These are phyloP conservation scores for Galerina sulciceps DNA, from an alignment of 768 basidiomycete genomes.

Conservation along the genomic window DNA sequence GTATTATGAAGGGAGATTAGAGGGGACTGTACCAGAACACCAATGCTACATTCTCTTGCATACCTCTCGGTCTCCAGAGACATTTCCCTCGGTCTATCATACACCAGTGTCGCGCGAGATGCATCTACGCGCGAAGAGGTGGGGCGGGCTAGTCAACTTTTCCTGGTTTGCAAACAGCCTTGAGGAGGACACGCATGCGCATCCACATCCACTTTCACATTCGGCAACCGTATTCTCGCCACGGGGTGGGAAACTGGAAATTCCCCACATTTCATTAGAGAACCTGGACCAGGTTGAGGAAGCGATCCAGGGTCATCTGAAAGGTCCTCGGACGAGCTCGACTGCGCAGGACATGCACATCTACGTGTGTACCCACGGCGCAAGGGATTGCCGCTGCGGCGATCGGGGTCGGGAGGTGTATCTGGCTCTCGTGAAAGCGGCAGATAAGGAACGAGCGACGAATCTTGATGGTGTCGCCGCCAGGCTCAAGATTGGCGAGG, in stretches of 20 bases:
- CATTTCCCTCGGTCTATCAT: slow-evolving; percentile 49
- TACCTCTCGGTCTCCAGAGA: slow-evolving; percentile 47
- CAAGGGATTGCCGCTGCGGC: slow-evolving; percentile 81
- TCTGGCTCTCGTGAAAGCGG: slow-evolving; percentile 51
- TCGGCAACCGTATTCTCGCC: slow-evolving; percentile 58
- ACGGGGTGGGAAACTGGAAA: slow-evolving; percentile 48
- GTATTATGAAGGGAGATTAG: slow-evolving; percentile 32
- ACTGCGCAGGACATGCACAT: slow-evolving; percentile 39
- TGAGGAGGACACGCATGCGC: not conserved
- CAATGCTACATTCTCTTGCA: slow-evolving; percentile 60
- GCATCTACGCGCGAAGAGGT: slow-evolving; percentile 43
- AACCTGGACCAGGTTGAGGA: slow-evolving; percentile 54
- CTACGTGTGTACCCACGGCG: slow-evolving; percentile 81
- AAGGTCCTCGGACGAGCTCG: slow-evolving; percentile 8
- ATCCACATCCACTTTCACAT: no score
- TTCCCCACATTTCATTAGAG: slow-evolving; percentile 49
- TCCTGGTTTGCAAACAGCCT: slow-evolving; percentile 42
- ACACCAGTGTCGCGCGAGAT: slow-evolving; percentile 57
- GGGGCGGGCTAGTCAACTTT: slow-evolving; percentile 68
- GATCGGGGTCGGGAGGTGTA: slow-evolving; percentile 63
- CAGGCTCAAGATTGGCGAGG: slow-evolving; percentile 58
- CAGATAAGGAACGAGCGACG: slow-evolving; percentile 38
- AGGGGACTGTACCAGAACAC: slow-evolving; percentile 59
- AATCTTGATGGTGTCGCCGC: slow-evolving; percentile 28
- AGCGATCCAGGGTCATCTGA: slow-evolving; percentile 35